Conservation (phyloP, 805 yeast species). For the Monosporozyma servazzii region DNA sequence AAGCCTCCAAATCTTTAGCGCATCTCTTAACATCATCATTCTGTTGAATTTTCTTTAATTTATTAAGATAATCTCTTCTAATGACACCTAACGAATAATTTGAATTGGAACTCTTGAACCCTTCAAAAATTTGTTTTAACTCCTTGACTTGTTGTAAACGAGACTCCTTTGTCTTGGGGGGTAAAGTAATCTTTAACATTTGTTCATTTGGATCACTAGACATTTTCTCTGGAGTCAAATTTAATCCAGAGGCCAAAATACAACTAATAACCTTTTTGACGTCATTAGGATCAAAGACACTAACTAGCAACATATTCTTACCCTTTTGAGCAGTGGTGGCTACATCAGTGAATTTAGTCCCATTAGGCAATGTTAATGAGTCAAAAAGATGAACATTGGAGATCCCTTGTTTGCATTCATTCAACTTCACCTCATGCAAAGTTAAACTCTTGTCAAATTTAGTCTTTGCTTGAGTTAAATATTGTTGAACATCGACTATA, state of each 20-base stretch:
- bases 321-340: slow-evolving; percentile 71
- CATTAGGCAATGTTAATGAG: slow-evolving; percentile 41
- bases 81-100: slow-evolving; percentile 45
- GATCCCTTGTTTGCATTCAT: slow-evolving; percentile 60
- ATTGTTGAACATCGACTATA: slow-evolving; percentile 6
- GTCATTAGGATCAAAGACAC: slow-evolving; percentile 78
- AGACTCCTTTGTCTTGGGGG: slow-evolving; percentile 63
- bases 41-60: slow-evolving; percentile 37
- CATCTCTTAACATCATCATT: slow-evolving; percentile 39
- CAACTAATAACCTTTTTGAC: slow-evolving; percentile 62
- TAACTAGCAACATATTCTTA: slow-evolving; percentile 54
- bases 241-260: slow-evolving; percentile 57
- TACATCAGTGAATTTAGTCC: slow-evolving; percentile 44
- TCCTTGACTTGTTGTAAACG: slow-evolving; percentile 46
- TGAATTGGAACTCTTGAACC: slow-evolving; percentile 42
- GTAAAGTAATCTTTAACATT: slow-evolving; percentile 62
- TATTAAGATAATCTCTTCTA: slow-evolving; percentile 51
- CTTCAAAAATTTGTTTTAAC: slow-evolving; percentile 59
- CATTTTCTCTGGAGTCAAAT: slow-evolving; percentile 73
- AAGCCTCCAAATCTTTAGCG: slow-evolving; percentile 53
- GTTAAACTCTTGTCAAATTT: slow-evolving; percentile 42
- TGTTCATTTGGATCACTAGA: slow-evolving; percentile 62
- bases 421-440: slow-evolving; percentile 44
- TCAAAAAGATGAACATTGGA: slow-evolving; percentile 62
- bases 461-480: slow-evolving; percentile 7